Percentiles rank a stretch among this genome's conserved stretches.
phyloP scores from a whole-genome alignment of 257 asterid genomes.

The Mentha longifolia region DNA sequence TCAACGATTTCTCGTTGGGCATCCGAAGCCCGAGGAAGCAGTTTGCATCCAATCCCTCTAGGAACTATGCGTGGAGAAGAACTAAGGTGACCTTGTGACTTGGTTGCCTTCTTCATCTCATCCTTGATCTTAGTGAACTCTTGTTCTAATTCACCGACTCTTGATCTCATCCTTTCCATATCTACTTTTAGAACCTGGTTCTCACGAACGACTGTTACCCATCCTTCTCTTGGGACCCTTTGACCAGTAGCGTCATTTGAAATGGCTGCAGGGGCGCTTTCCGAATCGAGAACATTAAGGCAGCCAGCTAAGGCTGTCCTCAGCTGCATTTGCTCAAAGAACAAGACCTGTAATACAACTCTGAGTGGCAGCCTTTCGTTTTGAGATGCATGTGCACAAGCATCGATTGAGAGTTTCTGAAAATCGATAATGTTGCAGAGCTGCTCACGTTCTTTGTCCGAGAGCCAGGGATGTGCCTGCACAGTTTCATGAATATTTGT shows the following conservation, averaged over 20 bases:
- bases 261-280: conserved; percentile 61
- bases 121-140: conserved; percentile 77
- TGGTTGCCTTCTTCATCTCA: conserved; percentile 80
- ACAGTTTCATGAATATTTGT: conserved; percentile 29
- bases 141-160: conserved; percentile 90
- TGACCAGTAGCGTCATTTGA: conserved; percentile 53
- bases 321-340: conserved; percentile 93
- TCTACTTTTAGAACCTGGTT: conserved; percentile 78
- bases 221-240: conserved; percentile 76
- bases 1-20: conserved; percentile 54
- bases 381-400: conserved; percentile 98
- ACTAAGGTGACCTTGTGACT: conserved; percentile 63
- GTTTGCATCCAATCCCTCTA: conserved; percentile 56
- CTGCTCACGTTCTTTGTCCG: conserved; percentile 74
- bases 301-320: conserved; percentile 83
- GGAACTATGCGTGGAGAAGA: conserved; percentile 71
- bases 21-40: conserved; percentile 62
- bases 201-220: conserved; percentile 84
- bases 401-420: conserved; percentile 93
- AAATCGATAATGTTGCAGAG: conserved; percentile 81
- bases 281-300: conserved; percentile 70
- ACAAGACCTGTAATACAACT: conserved; percentile 82
- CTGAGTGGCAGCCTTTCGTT: conserved; percentile 88
- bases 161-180: conserved; percentile 83
- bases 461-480: conserved; percentile 91